Conservation (phyloP, 2,329 filamentous ascomycete species). For the Lomentospora prolificans region DNA sequence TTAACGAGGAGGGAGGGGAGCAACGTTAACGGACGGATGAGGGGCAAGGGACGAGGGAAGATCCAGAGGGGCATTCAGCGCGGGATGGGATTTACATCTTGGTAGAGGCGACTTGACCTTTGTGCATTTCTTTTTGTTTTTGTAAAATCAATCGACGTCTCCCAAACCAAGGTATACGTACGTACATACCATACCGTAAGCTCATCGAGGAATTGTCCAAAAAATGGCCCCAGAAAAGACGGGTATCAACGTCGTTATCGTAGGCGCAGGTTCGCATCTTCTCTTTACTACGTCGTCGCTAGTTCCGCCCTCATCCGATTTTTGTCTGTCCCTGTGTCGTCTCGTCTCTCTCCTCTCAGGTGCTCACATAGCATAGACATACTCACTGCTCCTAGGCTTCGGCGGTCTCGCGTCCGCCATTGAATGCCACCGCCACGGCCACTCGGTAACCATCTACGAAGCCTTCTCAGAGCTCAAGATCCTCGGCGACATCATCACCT, state of each 20-base stretch:
- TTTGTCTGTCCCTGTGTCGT: background rate
- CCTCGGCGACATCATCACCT: slow-evolving; percentile 53
- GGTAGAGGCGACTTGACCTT: background rate
- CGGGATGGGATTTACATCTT: background rate
- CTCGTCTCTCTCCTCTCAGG: background rate
- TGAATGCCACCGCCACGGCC: slow-evolving; percentile 52
- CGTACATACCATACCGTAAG: background rate
- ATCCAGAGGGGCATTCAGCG: background rate
- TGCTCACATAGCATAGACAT: no score
- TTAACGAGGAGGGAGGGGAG: background rate
- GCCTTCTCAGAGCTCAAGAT: slow-evolving; percentile 46
- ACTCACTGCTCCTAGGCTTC: slow-evolving; percentile 34
- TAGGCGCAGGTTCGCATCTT: slow-evolving; percentile 10
- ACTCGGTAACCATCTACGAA: slow-evolving; percentile 48
- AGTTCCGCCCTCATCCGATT: slow-evolving; percentile 35
- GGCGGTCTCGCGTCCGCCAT: slow-evolving; percentile 53
- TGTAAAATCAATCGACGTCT: background rate
- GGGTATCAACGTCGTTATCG: slow-evolving; percentile 7
- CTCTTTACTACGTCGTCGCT: slow-evolving; percentile 6
- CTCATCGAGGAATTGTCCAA: background rate
- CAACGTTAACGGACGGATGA: background rate
- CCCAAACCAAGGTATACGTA: background rate
- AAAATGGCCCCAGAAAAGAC: slow-evolving; percentile 7
- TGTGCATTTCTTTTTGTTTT: background rate
- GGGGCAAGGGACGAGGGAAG: background rate